These are phyloP conservation scores for Trichodelitschia bisporula DNA, from an alignment of 495 filamentous ascomycete genomes.

Conservation along the genomic window DNA sequence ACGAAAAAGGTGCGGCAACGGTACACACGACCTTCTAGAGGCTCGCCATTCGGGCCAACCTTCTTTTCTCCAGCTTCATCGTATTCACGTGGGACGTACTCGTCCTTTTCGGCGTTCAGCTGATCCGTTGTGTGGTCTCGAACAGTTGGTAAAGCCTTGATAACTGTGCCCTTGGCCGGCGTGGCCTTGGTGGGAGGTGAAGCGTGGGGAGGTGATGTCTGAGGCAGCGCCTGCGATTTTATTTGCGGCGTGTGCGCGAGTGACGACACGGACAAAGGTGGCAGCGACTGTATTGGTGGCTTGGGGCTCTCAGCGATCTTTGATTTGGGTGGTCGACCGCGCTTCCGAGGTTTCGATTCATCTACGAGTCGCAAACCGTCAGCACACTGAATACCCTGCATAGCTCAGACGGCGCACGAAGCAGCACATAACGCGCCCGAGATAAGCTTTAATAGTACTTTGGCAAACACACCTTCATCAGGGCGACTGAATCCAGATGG, in stretches of 20 bases:
- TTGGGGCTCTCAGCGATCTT: constrained; percentile 24
- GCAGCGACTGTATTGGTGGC: constrained; percentile 21
- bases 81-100: constrained; percentile 84
- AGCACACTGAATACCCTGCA: neutral
- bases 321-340: constrained; percentile 59
- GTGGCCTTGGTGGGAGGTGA: constrained; percentile 55
- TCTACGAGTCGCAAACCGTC: constrained; percentile 17
- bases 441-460: too few species aligned
- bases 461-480: constrained; percentile 58
- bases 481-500: constrained; percentile 38
- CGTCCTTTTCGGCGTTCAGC: constrained; percentile 72
- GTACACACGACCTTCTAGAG: constrained; percentile 64
- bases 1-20: constrained; percentile 85
- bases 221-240: constrained; percentile 42
- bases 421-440: too few species aligned
- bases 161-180: constrained; percentile 57
- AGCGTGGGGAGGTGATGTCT: constrained; percentile 38
- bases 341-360: constrained; percentile 60
- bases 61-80: constrained; percentile 90
- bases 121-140: constrained; percentile 96
- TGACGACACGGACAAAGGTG: constrained; percentile 22
- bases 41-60: constrained; percentile 59
- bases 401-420: neutral
- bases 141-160: constrained; percentile 91
- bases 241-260: constrained; percentile 48